These are phyloP conservation scores for Scutellaria minor DNA, from an alignment of 257 asterid genomes.

Conservation along the genomic window DNA sequence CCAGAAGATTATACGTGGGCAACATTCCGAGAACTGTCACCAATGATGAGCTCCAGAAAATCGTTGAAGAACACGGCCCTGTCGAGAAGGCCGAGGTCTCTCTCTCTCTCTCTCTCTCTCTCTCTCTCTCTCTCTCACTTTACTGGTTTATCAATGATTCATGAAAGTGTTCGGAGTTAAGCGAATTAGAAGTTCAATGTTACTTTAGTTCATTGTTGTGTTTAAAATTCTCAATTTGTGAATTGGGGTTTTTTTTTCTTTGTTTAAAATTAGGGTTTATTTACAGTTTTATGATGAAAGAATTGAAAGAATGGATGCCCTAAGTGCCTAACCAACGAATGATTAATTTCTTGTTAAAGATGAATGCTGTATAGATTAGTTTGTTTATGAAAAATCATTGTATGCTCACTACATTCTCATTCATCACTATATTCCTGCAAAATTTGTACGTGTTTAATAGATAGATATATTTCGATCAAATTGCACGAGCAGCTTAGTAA, in stretches of 20 bases:
- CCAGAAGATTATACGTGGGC: constrained; percentile 77
- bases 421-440: not conserved
- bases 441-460: not conserved
- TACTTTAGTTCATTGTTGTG: not conserved
- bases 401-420: not conserved
- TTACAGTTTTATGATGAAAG: not conserved
- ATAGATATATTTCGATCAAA: not conserved
- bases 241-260: not conserved
- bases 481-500: not conserved
- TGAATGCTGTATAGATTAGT: not conserved
- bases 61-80: constrained; percentile 78
- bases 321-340: not conserved
- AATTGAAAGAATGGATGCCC: not conserved
- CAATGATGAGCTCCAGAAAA: constrained; percentile 70
- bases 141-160: not conserved
- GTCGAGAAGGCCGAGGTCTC: constrained; percentile 87
- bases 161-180: not conserved
- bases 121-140: not conserved
- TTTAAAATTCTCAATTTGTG: not conserved
- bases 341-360: not conserved
- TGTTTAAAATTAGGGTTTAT: not conserved
- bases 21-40: constrained; percentile 79
- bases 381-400: no score
- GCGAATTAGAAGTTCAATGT: not conserved
- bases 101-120: not conserved